Evolutionary conservation across 1,139 yeast genomes (phyloP).

Genomic region (Saccharomycopsis hybrid): DNA sequence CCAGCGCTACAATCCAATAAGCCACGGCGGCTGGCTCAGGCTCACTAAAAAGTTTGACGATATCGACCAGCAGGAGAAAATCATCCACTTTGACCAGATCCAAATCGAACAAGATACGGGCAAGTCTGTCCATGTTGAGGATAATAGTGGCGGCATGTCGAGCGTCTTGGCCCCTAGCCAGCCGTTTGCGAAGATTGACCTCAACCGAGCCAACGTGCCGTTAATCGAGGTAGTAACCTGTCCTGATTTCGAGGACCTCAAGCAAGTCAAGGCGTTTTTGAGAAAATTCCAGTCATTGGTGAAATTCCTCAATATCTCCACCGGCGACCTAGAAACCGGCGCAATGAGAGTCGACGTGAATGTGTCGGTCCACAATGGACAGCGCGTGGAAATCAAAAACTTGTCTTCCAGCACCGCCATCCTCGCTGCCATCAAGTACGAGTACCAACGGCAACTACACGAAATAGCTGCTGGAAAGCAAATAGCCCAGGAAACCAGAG

Average conservation of each 20-base stretch:
- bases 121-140: conserved; percentile 55
- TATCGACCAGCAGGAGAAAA: conserved; percentile 35
- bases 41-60: conserved; percentile 50
- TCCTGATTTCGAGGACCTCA: conserved; percentile 71
- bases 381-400: conserved; percentile 84
- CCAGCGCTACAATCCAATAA: conserved; percentile 79
- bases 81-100: conserved; percentile 58
- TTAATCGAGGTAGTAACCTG: conserved; percentile 85
- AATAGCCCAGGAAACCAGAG: conserved; percentile 69
- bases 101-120: conserved; percentile 97
- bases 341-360: conserved; percentile 95
- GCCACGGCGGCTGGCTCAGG: conserved; percentile 53
- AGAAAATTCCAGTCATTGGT: conserved; percentile 73
- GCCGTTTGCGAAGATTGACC: conserved; percentile 49
- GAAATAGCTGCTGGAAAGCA: conserved; percentile 32
- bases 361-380: conserved; percentile 58
- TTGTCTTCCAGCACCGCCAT: conserved; percentile 81
- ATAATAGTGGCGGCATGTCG: conserved; percentile 24
- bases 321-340: conserved; percentile 91
- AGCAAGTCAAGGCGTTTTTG: conserved; percentile 71
- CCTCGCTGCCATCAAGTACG: conserved; percentile 67
- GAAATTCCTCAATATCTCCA: conserved; percentile 61
- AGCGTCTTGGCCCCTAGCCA: neutral
- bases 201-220: conserved; percentile 81
- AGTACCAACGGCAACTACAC: conserved; percentile 60